Conservation (phyloP, 2,329 filamentous ascomycete genomes). For the Alternaria infectoria region DNA sequence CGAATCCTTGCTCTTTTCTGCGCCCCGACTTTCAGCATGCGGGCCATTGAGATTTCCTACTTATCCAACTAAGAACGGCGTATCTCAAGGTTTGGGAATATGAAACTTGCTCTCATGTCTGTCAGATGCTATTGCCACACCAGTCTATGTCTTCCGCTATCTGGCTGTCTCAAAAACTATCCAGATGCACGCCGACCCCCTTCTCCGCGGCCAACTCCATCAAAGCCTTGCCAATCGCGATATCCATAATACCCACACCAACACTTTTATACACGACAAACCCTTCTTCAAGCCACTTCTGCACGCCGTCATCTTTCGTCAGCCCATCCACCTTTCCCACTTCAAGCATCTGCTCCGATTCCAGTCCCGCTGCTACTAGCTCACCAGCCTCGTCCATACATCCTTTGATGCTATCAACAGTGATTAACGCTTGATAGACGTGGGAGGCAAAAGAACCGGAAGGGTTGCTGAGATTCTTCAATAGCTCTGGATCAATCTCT, state of each 20-base stretch:
- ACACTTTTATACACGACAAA: constrained; percentile 60
- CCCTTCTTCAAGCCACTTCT: constrained; percentile 33
- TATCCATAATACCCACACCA: constrained; percentile 59
- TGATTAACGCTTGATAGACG: constrained; percentile 12
- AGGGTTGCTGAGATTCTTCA: constrained; percentile 30
- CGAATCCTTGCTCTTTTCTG: background rate
- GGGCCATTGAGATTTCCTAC: background rate
- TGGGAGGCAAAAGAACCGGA: background rate
- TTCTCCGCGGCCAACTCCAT: constrained; percentile 22
- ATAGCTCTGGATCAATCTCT: constrained; percentile 55
- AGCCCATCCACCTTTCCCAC: constrained; percentile 8
- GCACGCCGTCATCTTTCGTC: background rate
- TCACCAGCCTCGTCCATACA: constrained; percentile 57
- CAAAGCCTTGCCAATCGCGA: constrained; percentile 48
- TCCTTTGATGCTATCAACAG: constrained; percentile 45
- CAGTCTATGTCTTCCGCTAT: background rate
- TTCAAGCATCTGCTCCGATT: constrained; percentile 17
- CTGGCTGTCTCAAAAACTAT: constrained; percentile 12
- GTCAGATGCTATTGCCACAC: no score
- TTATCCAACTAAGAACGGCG: background rate
- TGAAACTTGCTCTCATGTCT: no score
- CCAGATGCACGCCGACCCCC: constrained; percentile 14
- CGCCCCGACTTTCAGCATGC: background rate
- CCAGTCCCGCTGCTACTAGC: constrained; percentile 50
- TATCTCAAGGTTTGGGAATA: background rate